A percentile compares a stretch with the other conserved stretches of the same genome.
Evolutionary conservation across 257 asterid genomes (phyloP).

Genomic region (Echium plantagineum): DNA sequence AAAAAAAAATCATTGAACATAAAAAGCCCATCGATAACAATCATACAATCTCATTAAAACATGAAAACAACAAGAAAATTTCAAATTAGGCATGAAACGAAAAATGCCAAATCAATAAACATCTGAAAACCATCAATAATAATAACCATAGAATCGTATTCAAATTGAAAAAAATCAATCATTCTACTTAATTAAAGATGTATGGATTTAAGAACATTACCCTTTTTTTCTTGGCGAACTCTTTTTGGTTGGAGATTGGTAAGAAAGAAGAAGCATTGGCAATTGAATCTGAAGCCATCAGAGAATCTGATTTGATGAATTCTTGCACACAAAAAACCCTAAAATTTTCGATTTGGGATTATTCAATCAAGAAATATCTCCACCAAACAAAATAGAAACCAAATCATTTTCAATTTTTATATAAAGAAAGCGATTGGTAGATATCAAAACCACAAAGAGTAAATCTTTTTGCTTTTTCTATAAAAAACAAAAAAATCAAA

Average conservation of each 20-base stretch:
- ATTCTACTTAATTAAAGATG: neutral
- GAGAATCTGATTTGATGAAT: slow-evolving; percentile 15
- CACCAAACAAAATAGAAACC: neutral
- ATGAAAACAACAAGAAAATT: too few relatives aligned
- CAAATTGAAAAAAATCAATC: neutral
- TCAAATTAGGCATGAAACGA: too few relatives aligned
- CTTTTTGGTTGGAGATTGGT: slow-evolving; percentile 29
- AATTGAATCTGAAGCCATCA: slow-evolving; percentile 58
- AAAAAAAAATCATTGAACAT: too few relatives aligned
- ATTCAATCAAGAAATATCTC: neutral
- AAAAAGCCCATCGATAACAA: too few relatives aligned
- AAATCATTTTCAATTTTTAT: too few relatives aligned
- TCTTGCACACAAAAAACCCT: slow-evolving; percentile 41
- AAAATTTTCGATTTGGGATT: slow-evolving; percentile 22
- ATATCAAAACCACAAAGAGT: too few relatives aligned
- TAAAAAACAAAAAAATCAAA: too few relatives aligned
- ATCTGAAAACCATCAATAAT: neutral
- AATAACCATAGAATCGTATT: neutral
- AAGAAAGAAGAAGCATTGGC: slow-evolving; percentile 27
- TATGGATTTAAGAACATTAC: slow-evolving; percentile 15
- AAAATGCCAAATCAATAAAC: neutral
- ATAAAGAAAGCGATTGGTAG: too few relatives aligned
- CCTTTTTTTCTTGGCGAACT: slow-evolving; percentile 52
- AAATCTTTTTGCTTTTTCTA: too few relatives aligned
- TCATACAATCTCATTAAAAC: too few relatives aligned